A percentile compares a stretch with the other conserved stretches of the same genome.
phyloP scores from a whole-genome alignment of 140 eudicot genomes.

The Oenanthe javanica region DNA sequence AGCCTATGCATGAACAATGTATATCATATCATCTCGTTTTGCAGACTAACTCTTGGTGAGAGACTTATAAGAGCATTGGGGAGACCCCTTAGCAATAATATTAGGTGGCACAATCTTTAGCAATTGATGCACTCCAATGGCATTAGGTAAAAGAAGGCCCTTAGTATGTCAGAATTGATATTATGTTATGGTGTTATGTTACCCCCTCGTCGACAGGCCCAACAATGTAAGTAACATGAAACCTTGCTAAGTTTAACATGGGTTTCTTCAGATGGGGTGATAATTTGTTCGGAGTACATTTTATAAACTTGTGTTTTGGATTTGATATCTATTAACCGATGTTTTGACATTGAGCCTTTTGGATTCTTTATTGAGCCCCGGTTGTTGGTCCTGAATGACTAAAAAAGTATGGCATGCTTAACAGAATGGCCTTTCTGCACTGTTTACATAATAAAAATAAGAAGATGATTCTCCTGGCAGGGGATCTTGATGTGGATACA shows the following conservation, averaged over 20 bases:
- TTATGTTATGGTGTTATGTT: neutral
- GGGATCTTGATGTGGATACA: constrained; percentile 84
- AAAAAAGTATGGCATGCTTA: constrained; percentile 61
- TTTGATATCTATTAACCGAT: constrained; percentile 2
- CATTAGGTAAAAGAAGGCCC: too few species aligned
- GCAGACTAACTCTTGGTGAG: too few species aligned
- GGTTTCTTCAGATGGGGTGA: too few species aligned
- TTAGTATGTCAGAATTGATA: neutral
- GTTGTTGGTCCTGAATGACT: constrained; percentile 61
- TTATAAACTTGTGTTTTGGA: neutral
- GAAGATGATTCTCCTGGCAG: constrained; percentile 82
- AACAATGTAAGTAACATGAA: neutral
- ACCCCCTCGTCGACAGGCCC: neutral
- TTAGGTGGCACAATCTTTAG: too few species aligned
- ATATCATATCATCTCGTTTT: too few species aligned
- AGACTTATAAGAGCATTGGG: too few species aligned
- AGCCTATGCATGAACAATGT: too few species aligned
- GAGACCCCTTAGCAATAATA: too few species aligned
- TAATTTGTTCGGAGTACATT: too few species aligned
- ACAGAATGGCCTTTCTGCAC: constrained; percentile 75
- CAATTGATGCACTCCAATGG: too few species aligned
- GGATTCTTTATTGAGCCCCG: constrained; percentile 37
- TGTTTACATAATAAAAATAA: constrained; percentile 66
- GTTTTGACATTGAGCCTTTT: neutral
- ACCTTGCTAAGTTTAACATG: neutral